Conservation (phyloP, 345 rosid genomes). For the Euphorbia pulcherrima region DNA sequence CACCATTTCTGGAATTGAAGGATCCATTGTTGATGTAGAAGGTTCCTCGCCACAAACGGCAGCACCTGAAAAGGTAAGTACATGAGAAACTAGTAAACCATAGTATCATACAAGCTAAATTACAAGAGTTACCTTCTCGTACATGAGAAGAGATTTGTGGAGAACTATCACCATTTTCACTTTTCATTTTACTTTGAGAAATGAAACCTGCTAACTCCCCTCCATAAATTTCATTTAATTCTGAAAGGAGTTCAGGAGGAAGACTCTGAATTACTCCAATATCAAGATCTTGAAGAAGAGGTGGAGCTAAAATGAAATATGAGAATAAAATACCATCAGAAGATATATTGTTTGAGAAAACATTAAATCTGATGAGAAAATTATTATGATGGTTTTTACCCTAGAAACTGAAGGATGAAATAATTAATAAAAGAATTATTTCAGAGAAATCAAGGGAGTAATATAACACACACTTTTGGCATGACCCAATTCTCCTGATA, state of each 20-base stretch:
- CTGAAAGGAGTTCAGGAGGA: constrained; percentile 73
- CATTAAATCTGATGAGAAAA: constrained; percentile 27
- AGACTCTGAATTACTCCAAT: constrained; percentile 75
- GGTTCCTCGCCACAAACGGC: constrained; percentile 21
- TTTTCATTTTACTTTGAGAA: constrained; percentile 44
- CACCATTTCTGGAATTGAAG: constrained; percentile 16
- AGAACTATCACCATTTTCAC: constrained; percentile 25
- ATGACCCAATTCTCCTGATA: background rate
- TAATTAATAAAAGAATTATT: constrained; percentile 5
- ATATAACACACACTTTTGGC: background rate
- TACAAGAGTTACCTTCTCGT: constrained; percentile 37
- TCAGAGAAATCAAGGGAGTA: background rate
- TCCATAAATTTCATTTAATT: constrained; percentile 73
- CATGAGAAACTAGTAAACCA: constrained; percentile 13
- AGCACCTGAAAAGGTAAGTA: constrained; percentile 21
- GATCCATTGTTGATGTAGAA: constrained; percentile 23
- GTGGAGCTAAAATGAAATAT: constrained; percentile 40
- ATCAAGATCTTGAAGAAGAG: constrained; percentile 71
- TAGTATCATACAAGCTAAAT: background rate
- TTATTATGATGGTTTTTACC: constrained; percentile 25
- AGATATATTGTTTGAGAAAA: constrained; percentile 32
- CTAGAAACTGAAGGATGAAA: constrained; percentile 41
- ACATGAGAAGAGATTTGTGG: constrained; percentile 18
- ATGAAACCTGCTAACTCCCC: constrained; percentile 61
- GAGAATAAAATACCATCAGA: constrained; percentile 26